Evolutionary conservation across 2,329 filamentous ascomycete species (phyloP), one percentile per base, ranked within the genome.

Genomic region (Cryphonectria carpinicola): DNA sequence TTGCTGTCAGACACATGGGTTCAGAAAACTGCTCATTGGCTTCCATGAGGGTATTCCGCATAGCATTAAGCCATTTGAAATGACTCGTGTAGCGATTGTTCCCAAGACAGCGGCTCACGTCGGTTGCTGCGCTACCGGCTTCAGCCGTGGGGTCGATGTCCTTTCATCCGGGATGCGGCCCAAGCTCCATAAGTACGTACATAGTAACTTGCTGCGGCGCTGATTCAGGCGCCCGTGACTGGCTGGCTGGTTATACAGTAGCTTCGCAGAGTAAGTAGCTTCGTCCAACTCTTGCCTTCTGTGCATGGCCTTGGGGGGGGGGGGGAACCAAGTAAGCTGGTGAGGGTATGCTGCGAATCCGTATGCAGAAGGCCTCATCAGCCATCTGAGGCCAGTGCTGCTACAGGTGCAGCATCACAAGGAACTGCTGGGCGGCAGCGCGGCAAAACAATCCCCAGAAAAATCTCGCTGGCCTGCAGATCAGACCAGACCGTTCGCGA

Each of bases 381-480:
- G 37, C 13, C 25, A 43, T 17, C 41, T n/a, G 17, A 41, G 35
- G n/a, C 32, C 35, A 35, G 25, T 22, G 10, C n/a, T 25, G 54
- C 54, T 19, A 35, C 56, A 32, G 25, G 25, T 4, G 13, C 19
- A 35, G n/a, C n/a, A n/a, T n/a, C n/a, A n/a, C n/a, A n/a, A n/a
- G 14, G 7, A n/a, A 65, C 66, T 46, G 62, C 68, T 28, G 32
- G 62, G 69, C 71, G 71, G 69, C 71, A 70, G 32, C 65, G 69
- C 71, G 71, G 69, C 71, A 70, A 68, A 69, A 66, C 61, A 43
- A 67, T 67, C 11, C 49, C 58, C 32, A 66, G 64, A 63, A 71
- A 70, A 68, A 63, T 72, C 70, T 66, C 46, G n/a, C 39, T 64
- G 39, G 66, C 58, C 67, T 70, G 65, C 65, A 72, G 68, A 72